Base-by-base conservation (phyloP, 495 filamentous ascomycete species). In the Neurospora cerealis region DNA sequence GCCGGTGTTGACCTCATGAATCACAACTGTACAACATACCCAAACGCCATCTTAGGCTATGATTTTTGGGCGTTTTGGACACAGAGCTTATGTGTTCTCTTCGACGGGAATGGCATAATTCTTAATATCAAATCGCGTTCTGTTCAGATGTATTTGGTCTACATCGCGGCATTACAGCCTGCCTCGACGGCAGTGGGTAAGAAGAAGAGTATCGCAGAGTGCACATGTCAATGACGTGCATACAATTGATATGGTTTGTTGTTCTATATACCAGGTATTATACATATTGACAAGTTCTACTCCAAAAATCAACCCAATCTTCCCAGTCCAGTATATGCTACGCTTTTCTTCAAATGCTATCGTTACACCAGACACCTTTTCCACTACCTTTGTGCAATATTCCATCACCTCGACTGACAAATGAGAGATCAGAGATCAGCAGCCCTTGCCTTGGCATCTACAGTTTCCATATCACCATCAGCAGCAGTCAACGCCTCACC, bases 371-470 rank as follows among this genome's bases (percentile, higher is more conserved):
- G 13, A 34, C 54, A 62, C 54, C 48, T 17, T 54, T 48, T 0
- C 46, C 46, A 24, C 9, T 6, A 44, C 15, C 5, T n/a, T 46
- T 6, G 42, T 46, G 19, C 7, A 3, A 21, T 46, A n/a, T 46
- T 46, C 42, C 5, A n/a, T 46, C 17, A 28, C 8, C 21, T 54
- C 10, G 21, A 8, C 40, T 15, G 19, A 19, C 42, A n/a, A 17
- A 46, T n/a, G 5, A 44, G 41, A 44, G 44, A 32, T 62, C 54
- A 62, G 24, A 85, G 39, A 44, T 83, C 83, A 5, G 76, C 77
- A 40, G 72, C 79, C 75, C 83, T 77, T 19, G 80, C 79, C 79
- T 80, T 80, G 5, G 83, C 79, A 74, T 85, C 83, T 44, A 85
- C 69, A 39, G 73, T 73, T 72, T 81, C 83, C 19, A 81, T 74